Conservation (phyloP, 2,329 filamentous ascomycete species). For the Sclerotinia spermophila region DNA sequence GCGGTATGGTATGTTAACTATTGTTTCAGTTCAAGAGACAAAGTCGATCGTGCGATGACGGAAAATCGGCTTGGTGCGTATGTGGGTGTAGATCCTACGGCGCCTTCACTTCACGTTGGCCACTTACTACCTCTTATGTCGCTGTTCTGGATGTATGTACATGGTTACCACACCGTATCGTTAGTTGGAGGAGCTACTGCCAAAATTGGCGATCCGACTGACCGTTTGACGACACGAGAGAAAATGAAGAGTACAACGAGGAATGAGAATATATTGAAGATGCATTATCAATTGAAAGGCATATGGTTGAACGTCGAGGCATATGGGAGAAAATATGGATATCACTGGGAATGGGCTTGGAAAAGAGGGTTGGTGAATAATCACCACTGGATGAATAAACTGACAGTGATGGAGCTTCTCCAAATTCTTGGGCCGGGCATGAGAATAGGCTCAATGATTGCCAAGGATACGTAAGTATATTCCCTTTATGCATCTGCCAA, state of each 20-base stretch:
- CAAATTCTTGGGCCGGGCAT: constrained; percentile 68
- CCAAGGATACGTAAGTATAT: constrained; percentile 72
- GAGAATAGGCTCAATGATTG: constrained; percentile 81
- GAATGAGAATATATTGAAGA: constrained; percentile 61
- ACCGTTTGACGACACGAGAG: constrained; percentile 60
- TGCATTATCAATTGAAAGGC: constrained; percentile 65
- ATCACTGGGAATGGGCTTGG: constrained; percentile 62
- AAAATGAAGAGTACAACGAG: constrained; percentile 50
- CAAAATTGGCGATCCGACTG: constrained; percentile 75
- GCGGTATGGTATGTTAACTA: constrained; percentile 15
- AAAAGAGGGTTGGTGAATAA: constrained; percentile 73
- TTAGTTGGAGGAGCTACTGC: constrained; percentile 73
- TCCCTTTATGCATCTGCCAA: neutral
- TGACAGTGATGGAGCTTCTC: constrained; percentile 71
- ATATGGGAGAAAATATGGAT: constrained; percentile 63
- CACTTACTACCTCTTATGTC: constrained; percentile 80
- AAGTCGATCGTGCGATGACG: constrained; percentile 61
- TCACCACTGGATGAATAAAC: constrained; percentile 72
- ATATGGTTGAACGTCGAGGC: constrained; percentile 71
- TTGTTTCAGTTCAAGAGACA: constrained; percentile 39
- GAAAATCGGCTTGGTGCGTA: constrained; percentile 68
- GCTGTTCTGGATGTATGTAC: constrained; percentile 77
- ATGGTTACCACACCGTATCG: constrained; percentile 65
- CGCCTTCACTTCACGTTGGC: constrained; percentile 73
- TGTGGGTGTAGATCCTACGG: constrained; percentile 79